phyloP scores from a whole-genome alignment of 2,329 filamentous ascomycete genomes.

The Periconia macrospinosa region DNA sequence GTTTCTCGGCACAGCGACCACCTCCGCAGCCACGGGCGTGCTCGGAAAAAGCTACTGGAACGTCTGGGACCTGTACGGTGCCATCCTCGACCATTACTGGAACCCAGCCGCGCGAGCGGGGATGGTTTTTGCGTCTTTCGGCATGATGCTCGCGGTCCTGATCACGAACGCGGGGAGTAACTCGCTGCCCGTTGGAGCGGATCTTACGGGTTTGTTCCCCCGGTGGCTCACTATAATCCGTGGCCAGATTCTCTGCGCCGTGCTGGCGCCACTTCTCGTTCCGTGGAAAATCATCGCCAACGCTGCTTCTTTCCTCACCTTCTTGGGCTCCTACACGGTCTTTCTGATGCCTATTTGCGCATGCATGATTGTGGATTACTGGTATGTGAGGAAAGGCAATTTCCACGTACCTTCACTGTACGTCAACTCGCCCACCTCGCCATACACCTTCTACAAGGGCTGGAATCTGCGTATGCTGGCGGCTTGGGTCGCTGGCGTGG shows the following conservation, averaged over 20 bases:
- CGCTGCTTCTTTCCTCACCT: slow-evolving; percentile 47
- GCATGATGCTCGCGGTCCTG: slow-evolving; percentile 44
- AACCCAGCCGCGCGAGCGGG: slow-evolving; percentile 43
- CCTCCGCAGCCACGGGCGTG: slow-evolving; percentile 35
- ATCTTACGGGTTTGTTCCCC: slow-evolving; percentile 47
- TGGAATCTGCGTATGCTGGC: slow-evolving; percentile 36
- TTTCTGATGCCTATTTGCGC: slow-evolving; percentile 47
- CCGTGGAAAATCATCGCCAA: slow-evolving; percentile 50
- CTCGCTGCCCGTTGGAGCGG: slow-evolving; percentile 47
- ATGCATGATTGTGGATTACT: slow-evolving; percentile 47
- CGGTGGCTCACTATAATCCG: slow-evolving; percentile 48
- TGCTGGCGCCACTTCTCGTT: slow-evolving; percentile 41
- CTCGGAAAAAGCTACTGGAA: slow-evolving; percentile 49
- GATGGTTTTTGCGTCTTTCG: slow-evolving; percentile 44
- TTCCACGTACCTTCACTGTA: slow-evolving; percentile 46
- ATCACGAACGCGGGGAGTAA: slow-evolving; percentile 49
- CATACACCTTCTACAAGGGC: slow-evolving; percentile 37
- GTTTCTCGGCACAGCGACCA: slow-evolving; percentile 45
- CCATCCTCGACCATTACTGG: slow-evolving; percentile 44
- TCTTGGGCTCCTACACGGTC: slow-evolving; percentile 46
- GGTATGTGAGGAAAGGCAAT: slow-evolving; percentile 43
- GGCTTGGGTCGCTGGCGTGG: slow-evolving; percentile 28
- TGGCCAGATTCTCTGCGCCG: slow-evolving; percentile 46
- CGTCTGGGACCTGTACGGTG: slow-evolving; percentile 49
- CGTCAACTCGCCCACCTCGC: slow-evolving; percentile 7